Evolutionary conservation across 345 rosid genomes (phyloP).

Genomic region (Dipteronia sinensis): DNA sequence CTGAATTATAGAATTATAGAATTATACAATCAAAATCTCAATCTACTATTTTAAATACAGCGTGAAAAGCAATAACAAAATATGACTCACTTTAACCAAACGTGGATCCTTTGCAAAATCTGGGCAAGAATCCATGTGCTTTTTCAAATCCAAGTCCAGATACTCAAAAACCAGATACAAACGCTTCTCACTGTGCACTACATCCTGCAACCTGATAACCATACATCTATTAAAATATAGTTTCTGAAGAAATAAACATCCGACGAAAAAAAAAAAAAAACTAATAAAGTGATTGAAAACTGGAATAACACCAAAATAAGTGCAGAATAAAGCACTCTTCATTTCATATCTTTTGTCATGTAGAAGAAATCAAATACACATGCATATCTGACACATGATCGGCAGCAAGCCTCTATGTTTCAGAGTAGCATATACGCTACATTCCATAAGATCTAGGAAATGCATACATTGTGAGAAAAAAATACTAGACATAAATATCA

Average conservation of each 20-base stretch:
- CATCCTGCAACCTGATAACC: constrained; percentile 85
- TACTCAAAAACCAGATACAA: constrained; percentile 96
- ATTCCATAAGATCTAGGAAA: not conserved
- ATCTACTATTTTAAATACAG: not conserved
- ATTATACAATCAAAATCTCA: not conserved
- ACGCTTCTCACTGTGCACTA: constrained; percentile 94
- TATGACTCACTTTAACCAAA: constrained; percentile 68
- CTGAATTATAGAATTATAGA: not conserved
- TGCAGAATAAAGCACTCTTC: not conserved
- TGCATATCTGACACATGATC: not conserved
- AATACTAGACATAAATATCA: not conserved
- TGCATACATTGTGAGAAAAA: not conserved
- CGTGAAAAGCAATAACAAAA: constrained; percentile 17
- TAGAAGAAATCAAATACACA: not conserved
- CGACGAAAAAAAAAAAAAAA: not conserved
- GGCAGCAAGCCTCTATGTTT: not conserved
- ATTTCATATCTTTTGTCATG: not conserved
- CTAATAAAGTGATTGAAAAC: not conserved
- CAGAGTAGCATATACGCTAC: not conserved
- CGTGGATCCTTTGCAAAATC: constrained; percentile 86
- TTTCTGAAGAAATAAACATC: not conserved
- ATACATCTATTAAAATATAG: constrained; percentile 7
- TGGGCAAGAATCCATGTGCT: constrained; percentile 94
- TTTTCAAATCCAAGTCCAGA: constrained; percentile 96
- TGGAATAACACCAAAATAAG: not conserved